A percentile compares a stretch with the other conserved stretches of the same genome.
These are phyloP conservation scores for Amanita molliuscula DNA, from an alignment of 768 basidiomycete genomes.

Conservation along the genomic window DNA sequence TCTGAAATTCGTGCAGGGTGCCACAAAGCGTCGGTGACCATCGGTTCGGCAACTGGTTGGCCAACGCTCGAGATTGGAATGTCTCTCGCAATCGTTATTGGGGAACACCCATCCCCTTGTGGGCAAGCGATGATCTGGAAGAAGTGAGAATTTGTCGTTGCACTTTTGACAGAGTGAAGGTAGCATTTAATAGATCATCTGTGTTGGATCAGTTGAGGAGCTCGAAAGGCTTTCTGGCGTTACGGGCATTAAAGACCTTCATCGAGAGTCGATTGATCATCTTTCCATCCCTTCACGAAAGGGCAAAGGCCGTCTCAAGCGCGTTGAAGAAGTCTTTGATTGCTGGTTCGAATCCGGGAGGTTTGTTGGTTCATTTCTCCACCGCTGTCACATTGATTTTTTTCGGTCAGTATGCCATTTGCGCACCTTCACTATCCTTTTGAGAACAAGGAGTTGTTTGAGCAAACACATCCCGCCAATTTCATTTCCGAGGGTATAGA, in stretches of 20 bases:
- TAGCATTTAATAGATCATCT: constrained; percentile 49
- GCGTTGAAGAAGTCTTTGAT: constrained; percentile 97
- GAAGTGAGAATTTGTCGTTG: constrained; percentile 41
- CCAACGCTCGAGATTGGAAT: constrained; percentile 99
- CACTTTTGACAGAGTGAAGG: neutral
- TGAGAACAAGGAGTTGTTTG: constrained; percentile 87
- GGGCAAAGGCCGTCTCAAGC: constrained; percentile 78
- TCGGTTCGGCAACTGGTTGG: constrained; percentile 94
- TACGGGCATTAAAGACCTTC: constrained; percentile 78
- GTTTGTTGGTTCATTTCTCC: constrained; percentile 29
- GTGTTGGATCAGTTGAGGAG: constrained; percentile 80
- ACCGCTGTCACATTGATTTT: neutral
- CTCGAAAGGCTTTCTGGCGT: constrained; percentile 80
- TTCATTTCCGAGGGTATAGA: constrained; percentile 98
- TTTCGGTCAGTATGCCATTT: constrained; percentile 80
- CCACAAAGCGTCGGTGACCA: constrained; percentile 85
- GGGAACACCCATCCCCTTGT: constrained; percentile 96
- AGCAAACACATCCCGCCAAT: constrained; percentile 83
- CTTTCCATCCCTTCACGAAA: constrained; percentile 90
- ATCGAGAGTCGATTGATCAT: constrained; percentile 90
- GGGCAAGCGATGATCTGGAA: constrained; percentile 87
- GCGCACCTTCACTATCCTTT: constrained; percentile 97
- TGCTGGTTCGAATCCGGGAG: constrained; percentile 99
- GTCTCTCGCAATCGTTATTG: constrained; percentile 98
- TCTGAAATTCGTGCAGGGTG: constrained; percentile 45